Evolutionary conservation across 202 grass and related monocot genomes (phyloP).

Genomic region (Zizania palustris): DNA sequence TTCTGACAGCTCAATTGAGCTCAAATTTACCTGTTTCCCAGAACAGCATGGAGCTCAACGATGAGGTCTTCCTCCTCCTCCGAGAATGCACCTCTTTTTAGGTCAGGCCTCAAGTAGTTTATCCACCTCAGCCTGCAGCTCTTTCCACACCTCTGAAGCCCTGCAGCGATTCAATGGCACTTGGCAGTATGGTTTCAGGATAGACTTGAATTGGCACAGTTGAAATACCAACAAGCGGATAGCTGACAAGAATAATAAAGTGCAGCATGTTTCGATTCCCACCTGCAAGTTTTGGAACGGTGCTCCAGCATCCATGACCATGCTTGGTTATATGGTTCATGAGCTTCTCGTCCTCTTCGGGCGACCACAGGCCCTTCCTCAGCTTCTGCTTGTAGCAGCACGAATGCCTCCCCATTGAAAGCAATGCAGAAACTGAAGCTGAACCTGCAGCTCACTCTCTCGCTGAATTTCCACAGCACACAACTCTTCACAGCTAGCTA

Average conservation of each 20-base stretch:
- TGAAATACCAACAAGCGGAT: conserved; percentile 21
- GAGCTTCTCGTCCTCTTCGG: conserved; percentile 89
- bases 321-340: conserved; percentile 80
- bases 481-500: conserved; percentile 21
- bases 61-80: conserved; percentile 72
- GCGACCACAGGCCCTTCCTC: conserved; percentile 85
- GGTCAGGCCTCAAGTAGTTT: conserved; percentile 90
- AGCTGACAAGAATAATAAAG: conserved; percentile 32
- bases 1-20: conserved; percentile 12
- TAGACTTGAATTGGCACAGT: conserved; percentile 1
- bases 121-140: conserved; percentile 98
- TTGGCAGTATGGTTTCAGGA: conserved; percentile 18
- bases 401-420: conserved; percentile 80
- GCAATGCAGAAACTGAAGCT: conserved; percentile 44
- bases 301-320: conserved; percentile 90
- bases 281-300: conserved; percentile 87
- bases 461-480: conserved; percentile 1
- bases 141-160: conserved; percentile 94
- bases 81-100: conserved; percentile 85
- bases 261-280: no score
- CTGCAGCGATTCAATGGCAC: conserved; percentile 53
- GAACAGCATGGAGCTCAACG: conserved; percentile 67
- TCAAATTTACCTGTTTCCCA: conserved; percentile 67
- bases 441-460: conserved; percentile 24
- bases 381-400: conserved; percentile 92